Percentiles rank a stretch among this genome's conserved stretches.
phyloP scores from a whole-genome alignment of 345 rosid species.

The Trapa bicornis region DNA sequence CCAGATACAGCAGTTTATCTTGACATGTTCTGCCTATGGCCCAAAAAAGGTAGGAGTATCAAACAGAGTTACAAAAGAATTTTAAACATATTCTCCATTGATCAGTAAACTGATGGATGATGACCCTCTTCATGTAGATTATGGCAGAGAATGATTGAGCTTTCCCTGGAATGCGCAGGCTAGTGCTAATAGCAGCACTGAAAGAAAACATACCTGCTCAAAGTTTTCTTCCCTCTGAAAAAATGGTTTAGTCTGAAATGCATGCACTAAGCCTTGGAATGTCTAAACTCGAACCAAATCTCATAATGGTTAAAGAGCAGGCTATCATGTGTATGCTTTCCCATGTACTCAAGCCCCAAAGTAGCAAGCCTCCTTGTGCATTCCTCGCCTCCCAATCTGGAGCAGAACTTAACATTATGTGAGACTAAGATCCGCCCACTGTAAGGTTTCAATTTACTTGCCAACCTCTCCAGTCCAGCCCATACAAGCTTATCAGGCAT shows the following conservation, averaged over 20 bases:
- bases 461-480: constrained; percentile 77
- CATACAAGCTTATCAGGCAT: constrained; percentile 95
- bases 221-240: neutral
- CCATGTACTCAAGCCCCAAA: constrained; percentile 69
- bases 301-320: constrained; percentile 91
- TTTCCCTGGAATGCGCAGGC: neutral
- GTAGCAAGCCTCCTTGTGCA: constrained; percentile 57
- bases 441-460: constrained; percentile 51
- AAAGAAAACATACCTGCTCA: neutral
- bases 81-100: no score
- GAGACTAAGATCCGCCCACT: constrained; percentile 86
- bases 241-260: neutral
- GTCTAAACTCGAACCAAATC: constrained; percentile 79
- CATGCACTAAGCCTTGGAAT: constrained; percentile 29
- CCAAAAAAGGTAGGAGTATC: neutral
- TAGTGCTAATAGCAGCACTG: neutral
- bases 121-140: no score
- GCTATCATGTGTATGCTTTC: constrained; percentile 76
- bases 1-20: neutral
- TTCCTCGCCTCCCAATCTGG: constrained; percentile 64
- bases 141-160: no score
- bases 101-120: no score
- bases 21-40: neutral
- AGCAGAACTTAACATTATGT: constrained; percentile 84
- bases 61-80: neutral